Evolutionary conservation across 2,329 filamentous ascomycete species (phyloP), one percentile per base, ranked within the genome.

Genomic region (Ilyonectria robusta): DNA sequence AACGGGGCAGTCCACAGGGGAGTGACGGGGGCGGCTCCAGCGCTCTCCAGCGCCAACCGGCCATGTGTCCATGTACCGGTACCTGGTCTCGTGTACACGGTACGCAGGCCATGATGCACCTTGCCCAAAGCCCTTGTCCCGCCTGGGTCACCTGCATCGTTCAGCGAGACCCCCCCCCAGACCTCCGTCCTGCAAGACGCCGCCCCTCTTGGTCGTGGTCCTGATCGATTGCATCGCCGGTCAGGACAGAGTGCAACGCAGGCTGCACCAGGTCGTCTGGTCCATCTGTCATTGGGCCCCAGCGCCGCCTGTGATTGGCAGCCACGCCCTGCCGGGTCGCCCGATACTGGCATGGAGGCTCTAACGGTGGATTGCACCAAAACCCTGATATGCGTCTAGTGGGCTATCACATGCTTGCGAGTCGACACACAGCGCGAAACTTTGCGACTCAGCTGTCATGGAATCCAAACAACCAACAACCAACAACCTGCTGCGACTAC

Each of bases 401-500:
- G 69, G 59, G 73, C 64, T 68, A 73, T 75, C 73, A 75, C 73
- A 75, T 75, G 73, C 73, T 74, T 75, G 26, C 19, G 50, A 68
- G 48, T 62, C 55, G 33, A 56, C 62, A 59, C 33, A 54, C 26
- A 6, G 33, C 44, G 23, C 57, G 47, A 37, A 62, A 62, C 51
- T 31, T 56, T 62, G 51, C 58, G 58, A 53, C 63, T 58, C 63
- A 48, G 50, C 50, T 59, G 33, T 59, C 62, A 59, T n/a, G 26
- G 26, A 35, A 54, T 26, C 40, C 19, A 40, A 51, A n/a, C 40
- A 42, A 6, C 40, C 21, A 21, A 21, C 21, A 3, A 21, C 21
- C 21, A 21, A 21, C 21, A 21, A 21, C 21, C 21, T 2, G 3
- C 40, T 42, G 40, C 40, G 35, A 17, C 26, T 23, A 33, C 33